A percentile compares a stretch with the other conserved stretches of the same genome.
phyloP scores from a whole-genome alignment of 768 basidiomycete species.

The Panaeolus cyanescens region DNA sequence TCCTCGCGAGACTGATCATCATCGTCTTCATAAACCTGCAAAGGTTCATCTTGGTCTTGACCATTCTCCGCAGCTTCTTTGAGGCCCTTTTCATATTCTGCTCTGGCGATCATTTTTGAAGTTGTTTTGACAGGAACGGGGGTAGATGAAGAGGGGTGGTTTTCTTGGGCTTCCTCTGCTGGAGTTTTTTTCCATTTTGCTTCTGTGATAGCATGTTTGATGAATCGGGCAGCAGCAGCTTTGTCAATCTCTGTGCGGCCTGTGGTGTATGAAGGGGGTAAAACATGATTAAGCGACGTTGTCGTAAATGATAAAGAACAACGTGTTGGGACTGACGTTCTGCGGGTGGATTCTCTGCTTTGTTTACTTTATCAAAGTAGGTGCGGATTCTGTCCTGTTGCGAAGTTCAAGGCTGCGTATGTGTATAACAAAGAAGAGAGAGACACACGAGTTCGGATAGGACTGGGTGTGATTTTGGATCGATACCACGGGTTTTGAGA shows the following conservation, averaged over 20 bases:
- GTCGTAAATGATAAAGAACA: conserved; percentile 1
- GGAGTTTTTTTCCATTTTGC: conserved; percentile 42
- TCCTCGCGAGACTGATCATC: conserved; percentile 10
- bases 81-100: conserved; percentile 60
- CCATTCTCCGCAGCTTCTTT: conserved; percentile 49
- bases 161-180: conserved; percentile 30
- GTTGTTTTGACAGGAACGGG: conserved; percentile 60
- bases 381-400: conserved; percentile 69
- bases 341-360: conserved; percentile 66
- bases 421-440: neutral
- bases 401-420: neutral
- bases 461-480: conserved; percentile 79
- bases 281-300: neutral
- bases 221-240: conserved; percentile 78
- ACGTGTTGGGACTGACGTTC: conserved; percentile 34
- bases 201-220: conserved; percentile 79
- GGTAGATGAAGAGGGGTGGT: conserved; percentile 19
- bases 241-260: conserved; percentile 66
- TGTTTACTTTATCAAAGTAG: conserved; percentile 83
- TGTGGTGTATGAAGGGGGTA: conserved; percentile 16
- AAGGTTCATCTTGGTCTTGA: conserved; percentile 38
- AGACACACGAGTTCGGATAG: conserved; percentile 64
- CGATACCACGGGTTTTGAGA: conserved; percentile 76
- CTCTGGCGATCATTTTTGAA: conserved; percentile 72
- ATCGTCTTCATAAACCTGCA: conserved; percentile 42